Percentiles rank a stretch among this genome's conserved stretches.
phyloP scores from a whole-genome alignment of 1,139 yeast species.

The Magnusiomyces fungicola region DNA sequence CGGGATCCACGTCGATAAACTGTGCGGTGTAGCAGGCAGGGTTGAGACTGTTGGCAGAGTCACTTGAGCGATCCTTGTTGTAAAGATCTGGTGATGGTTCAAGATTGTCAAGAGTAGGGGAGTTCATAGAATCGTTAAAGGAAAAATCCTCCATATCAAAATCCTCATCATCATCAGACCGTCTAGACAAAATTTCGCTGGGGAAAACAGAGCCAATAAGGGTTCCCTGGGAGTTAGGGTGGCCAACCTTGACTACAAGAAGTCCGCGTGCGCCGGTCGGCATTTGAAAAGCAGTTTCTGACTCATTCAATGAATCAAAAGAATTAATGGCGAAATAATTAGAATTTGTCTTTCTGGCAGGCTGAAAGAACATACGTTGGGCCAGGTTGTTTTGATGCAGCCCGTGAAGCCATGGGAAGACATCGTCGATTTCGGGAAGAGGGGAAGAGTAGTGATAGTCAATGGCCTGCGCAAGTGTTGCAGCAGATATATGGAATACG shows the following conservation, averaged over 20 bases:
- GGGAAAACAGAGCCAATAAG: slow-evolving; percentile 59
- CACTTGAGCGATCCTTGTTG: neutral
- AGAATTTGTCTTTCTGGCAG: slow-evolving; percentile 13
- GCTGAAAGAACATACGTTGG: slow-evolving; percentile 31
- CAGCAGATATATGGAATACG: slow-evolving; percentile 25
- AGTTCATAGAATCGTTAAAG: slow-evolving; percentile 1
- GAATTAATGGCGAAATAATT: slow-evolving; percentile 5
- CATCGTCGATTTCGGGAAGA: slow-evolving; percentile 56
- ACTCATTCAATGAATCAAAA: slow-evolving; percentile 9
- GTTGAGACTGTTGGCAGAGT: neutral
- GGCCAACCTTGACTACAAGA: slow-evolving; percentile 34
- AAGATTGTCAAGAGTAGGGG: neutral
- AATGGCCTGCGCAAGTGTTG: slow-evolving; percentile 26
- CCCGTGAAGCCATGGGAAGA: slow-evolving; percentile 94
- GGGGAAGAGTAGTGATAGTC: slow-evolving; percentile 35
- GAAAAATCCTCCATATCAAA: slow-evolving; percentile 12
- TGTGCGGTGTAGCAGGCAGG: slow-evolving; percentile 12
- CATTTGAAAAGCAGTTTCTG: slow-evolving; percentile 9
- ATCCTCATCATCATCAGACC: slow-evolving; percentile 6
- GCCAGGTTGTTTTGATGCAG: slow-evolving; percentile 29
- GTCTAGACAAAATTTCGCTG: slow-evolving; percentile 43
- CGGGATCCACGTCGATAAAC: slow-evolving; percentile 42
- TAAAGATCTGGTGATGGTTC: neutral
- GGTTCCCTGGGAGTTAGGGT: slow-evolving; percentile 35
- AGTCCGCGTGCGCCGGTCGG: slow-evolving; percentile 28